These are phyloP conservation scores for Cercospora berteroae DNA, from an alignment of 2,329 filamentous ascomycete species.

Conservation along the genomic window DNA sequence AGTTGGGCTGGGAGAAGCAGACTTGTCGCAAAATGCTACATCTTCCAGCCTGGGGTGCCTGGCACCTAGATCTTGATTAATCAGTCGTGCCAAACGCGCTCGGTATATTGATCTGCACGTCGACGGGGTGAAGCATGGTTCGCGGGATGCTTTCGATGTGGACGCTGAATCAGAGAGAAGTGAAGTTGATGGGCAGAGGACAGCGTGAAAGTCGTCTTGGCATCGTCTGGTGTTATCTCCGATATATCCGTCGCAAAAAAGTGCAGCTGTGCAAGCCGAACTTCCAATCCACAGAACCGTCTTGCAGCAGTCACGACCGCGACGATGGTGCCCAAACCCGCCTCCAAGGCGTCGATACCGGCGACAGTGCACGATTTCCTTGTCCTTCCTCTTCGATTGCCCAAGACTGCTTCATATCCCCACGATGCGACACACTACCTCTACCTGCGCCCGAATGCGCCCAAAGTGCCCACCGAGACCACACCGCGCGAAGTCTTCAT, in stretches of 20 bases:
- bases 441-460: conserved; percentile 80
- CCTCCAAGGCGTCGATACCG: conserved; percentile 8
- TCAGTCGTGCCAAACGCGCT: not conserved
- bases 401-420: conserved; percentile 61
- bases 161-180: not conserved
- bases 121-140: not conserved
- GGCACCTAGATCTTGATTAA: not conserved
- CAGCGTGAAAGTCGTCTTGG: not conserved
- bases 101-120: not conserved
- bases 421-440: conserved; percentile 71
- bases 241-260: not conserved
- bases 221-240: not conserved
- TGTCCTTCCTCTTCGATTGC: conserved; percentile 66
- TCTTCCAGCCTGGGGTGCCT: not conserved
- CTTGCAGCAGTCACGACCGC: not conserved
- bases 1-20: not conserved
- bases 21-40: not conserved
- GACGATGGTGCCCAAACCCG: conserved; percentile 21
- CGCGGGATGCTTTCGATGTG: not conserved
- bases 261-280: not conserved
- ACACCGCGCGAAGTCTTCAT: conserved; percentile 81
- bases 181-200: not conserved
- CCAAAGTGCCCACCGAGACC: conserved; percentile 70
- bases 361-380: conserved; percentile 60
- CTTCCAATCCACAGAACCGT: not conserved